Percentiles rank a stretch among this genome's conserved stretches.
These are phyloP conservation scores for Yamadazyma membranifaciens DNA, from an alignment of 1,139 yeast genomes.

Conservation along the genomic window DNA sequence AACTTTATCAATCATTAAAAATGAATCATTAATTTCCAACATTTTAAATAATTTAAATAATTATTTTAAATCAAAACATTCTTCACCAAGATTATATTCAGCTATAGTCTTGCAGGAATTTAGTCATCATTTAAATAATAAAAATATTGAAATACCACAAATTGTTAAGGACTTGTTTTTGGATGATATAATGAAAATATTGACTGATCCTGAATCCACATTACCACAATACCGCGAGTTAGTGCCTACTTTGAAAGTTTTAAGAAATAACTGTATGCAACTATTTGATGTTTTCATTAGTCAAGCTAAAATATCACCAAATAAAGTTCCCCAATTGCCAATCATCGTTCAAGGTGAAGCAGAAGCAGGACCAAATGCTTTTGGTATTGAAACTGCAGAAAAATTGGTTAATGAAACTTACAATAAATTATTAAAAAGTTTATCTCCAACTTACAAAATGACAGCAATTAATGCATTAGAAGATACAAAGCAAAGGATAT, in stretches of 20 bases:
- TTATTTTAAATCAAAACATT: slow-evolving; percentile 58
- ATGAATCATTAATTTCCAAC: slow-evolving; percentile 31
- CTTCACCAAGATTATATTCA: slow-evolving; percentile 76
- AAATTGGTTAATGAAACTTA: slow-evolving; percentile 64
- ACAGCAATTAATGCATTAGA: slow-evolving; percentile 72
- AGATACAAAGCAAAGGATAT: slow-evolving; percentile 72
- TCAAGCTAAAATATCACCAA: slow-evolving; percentile 70
- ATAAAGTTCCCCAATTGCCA: slow-evolving; percentile 80
- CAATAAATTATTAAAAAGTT: slow-evolving; percentile 57
- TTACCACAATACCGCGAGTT: slow-evolving; percentile 74
- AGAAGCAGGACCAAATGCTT: slow-evolving; percentile 94
- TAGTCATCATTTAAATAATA: slow-evolving; percentile 39
- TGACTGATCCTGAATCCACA: slow-evolving; percentile 41
- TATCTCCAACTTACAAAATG: slow-evolving; percentile 74
- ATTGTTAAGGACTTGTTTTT: slow-evolving; percentile 21
- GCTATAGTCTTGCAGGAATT: slow-evolving; percentile 75
- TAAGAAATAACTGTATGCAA: slow-evolving; percentile 85
- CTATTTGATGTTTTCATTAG: slow-evolving; percentile 75
- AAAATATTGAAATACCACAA: slow-evolving; percentile 16
- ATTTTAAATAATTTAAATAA: slow-evolving; percentile 39
- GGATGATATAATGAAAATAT: slow-evolving; percentile 29
- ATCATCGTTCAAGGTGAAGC: slow-evolving; percentile 91
- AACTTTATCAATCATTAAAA: slow-evolving; percentile 56
- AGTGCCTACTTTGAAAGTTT: slow-evolving; percentile 81
- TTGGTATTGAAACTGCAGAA: slow-evolving; percentile 76